Conservation (phyloP, 345 rosid genomes). For the Populus davidiana region DNA sequence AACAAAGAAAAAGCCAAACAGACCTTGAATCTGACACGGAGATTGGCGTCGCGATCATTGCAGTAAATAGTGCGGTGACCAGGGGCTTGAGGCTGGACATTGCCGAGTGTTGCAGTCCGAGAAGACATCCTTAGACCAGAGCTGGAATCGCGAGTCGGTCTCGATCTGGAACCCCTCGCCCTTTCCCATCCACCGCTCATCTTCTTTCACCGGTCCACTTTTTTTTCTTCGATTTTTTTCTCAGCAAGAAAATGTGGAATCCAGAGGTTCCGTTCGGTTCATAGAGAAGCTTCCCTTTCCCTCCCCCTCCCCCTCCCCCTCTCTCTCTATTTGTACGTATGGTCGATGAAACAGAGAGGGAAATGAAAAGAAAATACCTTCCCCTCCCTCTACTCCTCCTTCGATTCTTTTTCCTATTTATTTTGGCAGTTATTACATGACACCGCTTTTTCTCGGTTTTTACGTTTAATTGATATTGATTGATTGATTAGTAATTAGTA, state of each 20-base stretch:
- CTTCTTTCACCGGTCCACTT: slow-evolving; percentile 13
- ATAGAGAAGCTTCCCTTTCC: neutral
- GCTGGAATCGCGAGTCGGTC: slow-evolving; percentile 38
- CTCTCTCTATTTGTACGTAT: no score
- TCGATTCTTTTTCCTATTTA: neutral
- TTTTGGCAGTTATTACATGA: neutral
- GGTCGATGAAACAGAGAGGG: no score
- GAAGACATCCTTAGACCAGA: slow-evolving; percentile 41
- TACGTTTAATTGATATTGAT: neutral
- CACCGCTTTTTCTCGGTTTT: neutral
- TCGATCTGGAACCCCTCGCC: slow-evolving; percentile 53
- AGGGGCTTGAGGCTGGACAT: slow-evolving; percentile 98
- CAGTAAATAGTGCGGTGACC: slow-evolving; percentile 80
- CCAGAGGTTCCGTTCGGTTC: neutral
- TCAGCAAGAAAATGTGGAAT: neutral
- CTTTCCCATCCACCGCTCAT: slow-evolving; percentile 66
- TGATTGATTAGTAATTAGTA: neutral
- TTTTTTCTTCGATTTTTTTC: neutral
- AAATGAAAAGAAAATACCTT: no score
- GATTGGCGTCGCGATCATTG: slow-evolving; percentile 93
- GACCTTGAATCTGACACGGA: slow-evolving; percentile 77
- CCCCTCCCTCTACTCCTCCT: slow-evolving; percentile 1
- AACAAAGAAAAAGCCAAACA: neutral
- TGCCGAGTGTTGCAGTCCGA: slow-evolving; percentile 82
- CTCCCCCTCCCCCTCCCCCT: no score